Evolutionary conservation across 2,329 filamentous ascomycete genomes (phyloP).

Genomic region (Tothia fuscella): DNA sequence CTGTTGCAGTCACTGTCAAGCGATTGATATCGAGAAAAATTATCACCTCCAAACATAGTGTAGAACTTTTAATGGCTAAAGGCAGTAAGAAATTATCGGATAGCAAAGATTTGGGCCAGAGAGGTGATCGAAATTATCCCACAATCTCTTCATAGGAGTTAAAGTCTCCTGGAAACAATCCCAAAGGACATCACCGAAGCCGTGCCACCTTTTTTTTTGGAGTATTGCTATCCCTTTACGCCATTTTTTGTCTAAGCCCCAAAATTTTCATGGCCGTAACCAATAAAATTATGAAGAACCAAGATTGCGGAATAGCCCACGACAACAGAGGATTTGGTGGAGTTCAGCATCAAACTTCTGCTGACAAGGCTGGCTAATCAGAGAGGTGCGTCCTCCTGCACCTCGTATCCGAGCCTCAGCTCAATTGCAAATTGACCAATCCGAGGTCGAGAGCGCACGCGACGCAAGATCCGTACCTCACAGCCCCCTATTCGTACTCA

Average conservation of each 20-base stretch:
- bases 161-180: no score
- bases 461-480: neutral
- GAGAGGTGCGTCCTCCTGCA: neutral
- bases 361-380: neutral
- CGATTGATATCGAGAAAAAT: neutral
- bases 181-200: no score
- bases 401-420: neutral
- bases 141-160: neutral
- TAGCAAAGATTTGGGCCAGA: neutral
- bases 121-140: neutral
- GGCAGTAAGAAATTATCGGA: neutral
- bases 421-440: neutral
- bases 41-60: neutral
- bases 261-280: neutral
- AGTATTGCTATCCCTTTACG: neutral
- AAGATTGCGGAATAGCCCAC: neutral
- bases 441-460: neutral
- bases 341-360: neutral
- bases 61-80: neutral
- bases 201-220: neutral
- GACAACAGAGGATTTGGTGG: neutral
- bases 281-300: neutral
- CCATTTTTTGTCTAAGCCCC: neutral
- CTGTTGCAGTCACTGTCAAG: neutral
- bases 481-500: neutral